Base-by-base conservation (phyloP, 805 yeast species). In the Yamadazyma phyllophila region DNA sequence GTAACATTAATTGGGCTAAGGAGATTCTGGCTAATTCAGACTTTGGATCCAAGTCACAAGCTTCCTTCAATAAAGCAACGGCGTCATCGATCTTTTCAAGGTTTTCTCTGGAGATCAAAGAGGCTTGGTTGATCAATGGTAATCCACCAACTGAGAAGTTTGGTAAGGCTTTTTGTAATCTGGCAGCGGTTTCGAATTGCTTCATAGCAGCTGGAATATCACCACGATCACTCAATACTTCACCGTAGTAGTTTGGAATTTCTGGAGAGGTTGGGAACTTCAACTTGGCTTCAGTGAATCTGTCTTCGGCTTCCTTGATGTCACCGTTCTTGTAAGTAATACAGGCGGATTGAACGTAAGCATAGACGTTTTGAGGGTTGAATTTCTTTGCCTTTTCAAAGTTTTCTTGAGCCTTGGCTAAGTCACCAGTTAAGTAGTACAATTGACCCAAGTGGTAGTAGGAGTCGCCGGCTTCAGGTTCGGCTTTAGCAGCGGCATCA, bases 401-500 rank as follows among this genome's bases (percentile, higher is more conserved):
- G 69, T 87, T 82, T 34, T 64, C 70, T 59, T 82, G 78, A 31
- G 99, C 97, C 52, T 81, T 74, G 32, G 68, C 70, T 59, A 86
- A 80, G 50, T 88, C 87, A 51, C 83, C 84, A 51, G 88, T 81
- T 59, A 94, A 73, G 71, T 91, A 92, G 65, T 78, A 80, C 62
- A 91, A 77, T 78, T 94, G 99, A 56, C 96, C 99, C 64, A 85
- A 82, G 71, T 94, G 99, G 75, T 94, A 94, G 74, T 83, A 88
- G 54, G 85, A 80, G 61, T 94, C 96, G 29, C 94, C 82, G 59
- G 82, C 80, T 17, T 78, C 69, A 41, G 92, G 81, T 60, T 88
- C 83, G 50, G 85, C 61, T 48, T 74, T 70, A 49, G 82, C 73
- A 15, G 97, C 98, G 44, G 74, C 69, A 43, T 80, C 79, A 60